Base-by-base conservation (phyloP, 2,329 filamentous ascomycete genomes). In the Neopestalotiopsis clavispora region DNA sequence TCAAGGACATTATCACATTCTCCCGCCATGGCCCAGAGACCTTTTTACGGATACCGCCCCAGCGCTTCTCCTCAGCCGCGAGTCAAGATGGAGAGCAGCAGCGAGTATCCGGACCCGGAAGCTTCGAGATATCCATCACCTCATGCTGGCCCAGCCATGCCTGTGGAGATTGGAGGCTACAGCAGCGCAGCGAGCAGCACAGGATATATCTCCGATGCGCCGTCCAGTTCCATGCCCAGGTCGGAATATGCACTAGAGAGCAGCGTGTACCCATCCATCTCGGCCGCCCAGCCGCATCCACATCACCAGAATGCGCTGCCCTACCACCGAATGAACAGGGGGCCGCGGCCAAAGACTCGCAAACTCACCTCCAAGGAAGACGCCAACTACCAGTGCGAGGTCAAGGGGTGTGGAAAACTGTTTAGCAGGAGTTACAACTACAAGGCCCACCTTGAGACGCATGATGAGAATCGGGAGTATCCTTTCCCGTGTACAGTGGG, bases 391-490 rank as follows among this genome's bases (percentile, higher is more conserved):
- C 85, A 88, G 71, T 97, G 94, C 77, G 83, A 85, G 67, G 83
- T 90, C 45, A 86, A 90, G 69, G 85, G 90, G 1, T 97, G 94
- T 76, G 90, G 91, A 6, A 93, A 92, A 78, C 87, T 91, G 17
- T 97, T 97, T 78, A 93, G 93, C 72, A 86, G 94, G 71, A 91
- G 89, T 75, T 97, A 95, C 83, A 97, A 97, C 80, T 94, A 91
- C 82, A 94, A 93, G 76, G 92, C 94, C 38, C 94, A 97, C 78
- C 87, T 95, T 86, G 91, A 95, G 76, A 95, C 91, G 1, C 94
- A 97, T 76, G 90, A 96, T 76, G 90, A 93, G 14, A 86, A 88
- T 69, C 86, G 92, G 68, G 88, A 89, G 74, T 93, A 92, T 74
- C 90, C 91, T 0, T 92, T 94, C 75, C 84, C 86, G 1, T 97